Evolutionary conservation across 352 stramenopile species (phyloP).

Genomic region (Globisporangium cederbergense): DNA sequence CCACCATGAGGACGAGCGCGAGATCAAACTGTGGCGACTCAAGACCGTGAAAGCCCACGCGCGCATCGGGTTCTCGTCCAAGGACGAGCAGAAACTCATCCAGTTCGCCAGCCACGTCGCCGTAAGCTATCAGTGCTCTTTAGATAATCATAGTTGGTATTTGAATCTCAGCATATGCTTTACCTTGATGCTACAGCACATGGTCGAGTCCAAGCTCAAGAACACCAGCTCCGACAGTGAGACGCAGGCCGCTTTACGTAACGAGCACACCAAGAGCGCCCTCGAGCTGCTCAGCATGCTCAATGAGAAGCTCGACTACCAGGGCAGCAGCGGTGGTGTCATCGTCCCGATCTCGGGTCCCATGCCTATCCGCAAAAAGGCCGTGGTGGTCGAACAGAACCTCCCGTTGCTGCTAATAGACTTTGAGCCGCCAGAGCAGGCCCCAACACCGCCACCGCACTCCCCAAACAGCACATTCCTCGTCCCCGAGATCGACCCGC

Average conservation of each 20-base stretch:
- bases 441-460: not conserved
- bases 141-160: not conserved
- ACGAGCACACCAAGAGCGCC: constrained; percentile 42
- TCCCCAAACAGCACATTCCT: not conserved
- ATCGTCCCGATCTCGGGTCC: not conserved
- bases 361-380: constrained; percentile 8
- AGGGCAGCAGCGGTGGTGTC: not conserved
- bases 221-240: constrained; percentile 23
- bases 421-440: not conserved
- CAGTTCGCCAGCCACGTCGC: constrained; percentile 56
- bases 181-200: constrained; percentile 26
- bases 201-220: constrained; percentile 49
- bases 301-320: constrained; percentile 37
- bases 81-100: constrained; percentile 67
- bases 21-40: constrained; percentile 38
- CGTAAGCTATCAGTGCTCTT: constrained; percentile 13
- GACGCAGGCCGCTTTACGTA: constrained; percentile 36
- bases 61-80: constrained; percentile 41
- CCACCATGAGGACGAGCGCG: constrained; percentile 26
- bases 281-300: constrained; percentile 59
- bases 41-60: constrained; percentile 25
- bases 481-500: constrained; percentile 15
- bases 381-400: not conserved
- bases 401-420: not conserved
- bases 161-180: too few species aligned